Evolutionary conservation across 2,329 filamentous ascomycete genomes (phyloP).

Genomic region (Mycosphaerella sp.): DNA sequence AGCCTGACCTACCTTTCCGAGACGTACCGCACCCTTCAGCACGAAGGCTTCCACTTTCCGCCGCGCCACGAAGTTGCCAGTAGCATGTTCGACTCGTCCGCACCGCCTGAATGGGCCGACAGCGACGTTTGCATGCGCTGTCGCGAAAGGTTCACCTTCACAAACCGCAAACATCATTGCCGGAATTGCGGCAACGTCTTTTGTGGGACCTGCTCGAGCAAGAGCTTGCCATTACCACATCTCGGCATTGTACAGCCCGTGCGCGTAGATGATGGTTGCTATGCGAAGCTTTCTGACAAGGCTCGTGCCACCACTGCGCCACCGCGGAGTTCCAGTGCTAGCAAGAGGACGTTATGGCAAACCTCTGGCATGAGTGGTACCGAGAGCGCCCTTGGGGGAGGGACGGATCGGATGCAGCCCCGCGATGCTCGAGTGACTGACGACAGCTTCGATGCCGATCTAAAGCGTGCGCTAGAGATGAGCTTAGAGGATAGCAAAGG

Average conservation of each 20-base stretch:
- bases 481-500: slow-evolving; percentile 87
- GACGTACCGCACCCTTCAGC: slow-evolving; percentile 74
- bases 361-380: slow-evolving; percentile 35
- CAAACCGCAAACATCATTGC: slow-evolving; percentile 97
- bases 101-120: slow-evolving; percentile 96
- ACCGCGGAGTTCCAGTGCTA: slow-evolving; percentile 26
- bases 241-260: slow-evolving; percentile 87
- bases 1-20: slow-evolving; percentile 82
- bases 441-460: slow-evolving; percentile 87
- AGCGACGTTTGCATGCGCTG: slow-evolving; percentile 99
- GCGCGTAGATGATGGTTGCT: slow-evolving; percentile 92
- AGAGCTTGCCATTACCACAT: slow-evolving; percentile 80
- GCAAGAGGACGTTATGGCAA: slow-evolving; percentile 53
- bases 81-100: slow-evolving; percentile 96
- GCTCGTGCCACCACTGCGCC: slow-evolving; percentile 37
- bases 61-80: slow-evolving; percentile 81
- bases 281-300: slow-evolving; percentile 79
- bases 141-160: slow-evolving; percentile 90
- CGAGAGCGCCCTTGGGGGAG: not conserved
- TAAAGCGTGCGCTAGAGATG: slow-evolving; percentile 92
- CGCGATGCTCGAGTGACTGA: slow-evolving; percentile 65
- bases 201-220: slow-evolving; percentile 88
- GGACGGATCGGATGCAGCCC: slow-evolving; percentile 65
- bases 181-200: slow-evolving; percentile 98
- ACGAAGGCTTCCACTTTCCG: slow-evolving; percentile 83